phyloP scores from a whole-genome alignment of 148 eudicot species.

The Persicaria tinctoria region DNA sequence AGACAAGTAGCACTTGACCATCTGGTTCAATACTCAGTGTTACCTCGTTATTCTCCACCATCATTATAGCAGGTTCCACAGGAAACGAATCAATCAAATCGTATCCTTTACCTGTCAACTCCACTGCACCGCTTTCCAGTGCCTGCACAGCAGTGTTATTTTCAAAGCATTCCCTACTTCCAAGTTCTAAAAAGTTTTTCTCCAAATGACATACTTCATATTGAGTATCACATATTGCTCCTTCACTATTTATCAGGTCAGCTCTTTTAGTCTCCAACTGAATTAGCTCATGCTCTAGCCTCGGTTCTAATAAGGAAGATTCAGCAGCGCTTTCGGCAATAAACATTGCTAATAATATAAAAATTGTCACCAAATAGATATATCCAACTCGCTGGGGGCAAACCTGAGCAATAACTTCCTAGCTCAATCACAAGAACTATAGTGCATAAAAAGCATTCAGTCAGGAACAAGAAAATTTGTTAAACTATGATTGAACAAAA shows the following conservation, averaged over 20 bases:
- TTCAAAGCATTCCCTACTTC: no score
- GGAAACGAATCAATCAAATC: not conserved
- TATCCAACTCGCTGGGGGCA: no score
- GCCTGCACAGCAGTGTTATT: not conserved
- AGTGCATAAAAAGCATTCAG: no score
- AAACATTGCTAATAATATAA: not conserved
- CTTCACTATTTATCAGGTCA: not conserved
- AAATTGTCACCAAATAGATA: no score
- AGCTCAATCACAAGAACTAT: no score
- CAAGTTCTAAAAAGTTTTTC: no score
- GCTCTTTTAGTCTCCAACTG: not conserved
- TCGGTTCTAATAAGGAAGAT: not conserved
- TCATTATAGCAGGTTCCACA: no score
- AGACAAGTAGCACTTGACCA: not conserved
- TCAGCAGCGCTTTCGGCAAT: not conserved
- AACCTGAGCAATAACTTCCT: no score
- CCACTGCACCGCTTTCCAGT: conserved; percentile 7
- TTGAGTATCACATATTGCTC: not conserved
- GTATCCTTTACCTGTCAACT: not conserved
- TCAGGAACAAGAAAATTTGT: no score
- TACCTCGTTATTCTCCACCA: not conserved
- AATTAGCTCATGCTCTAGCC: not conserved
- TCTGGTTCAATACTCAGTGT: not conserved
- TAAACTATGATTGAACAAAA: no score
- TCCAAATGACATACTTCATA: not conserved